These are phyloP conservation scores for Globisporangium okanoganense DNA, from an alignment of 352 stramenopile genomes.

Conservation along the genomic window DNA sequence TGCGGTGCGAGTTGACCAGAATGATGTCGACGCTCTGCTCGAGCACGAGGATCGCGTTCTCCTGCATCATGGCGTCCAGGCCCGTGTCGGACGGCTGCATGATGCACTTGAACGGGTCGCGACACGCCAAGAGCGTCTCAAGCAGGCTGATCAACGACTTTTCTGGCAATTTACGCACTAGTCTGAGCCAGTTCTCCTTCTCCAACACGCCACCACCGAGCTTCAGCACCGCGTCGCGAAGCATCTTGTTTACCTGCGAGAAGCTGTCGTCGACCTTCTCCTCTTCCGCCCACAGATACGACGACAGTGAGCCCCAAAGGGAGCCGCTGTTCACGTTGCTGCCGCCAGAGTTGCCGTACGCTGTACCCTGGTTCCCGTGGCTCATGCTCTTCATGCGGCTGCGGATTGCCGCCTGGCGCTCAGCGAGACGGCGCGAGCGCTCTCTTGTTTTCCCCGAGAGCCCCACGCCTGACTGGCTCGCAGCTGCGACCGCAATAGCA, in stretches of 20 bases:
- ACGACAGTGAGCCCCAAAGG: slow-evolving; percentile 80
- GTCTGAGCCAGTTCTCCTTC: slow-evolving; percentile 84
- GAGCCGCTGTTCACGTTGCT: slow-evolving; percentile 38
- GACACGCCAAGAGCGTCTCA: slow-evolving; percentile 70
- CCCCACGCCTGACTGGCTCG: slow-evolving; percentile 27
- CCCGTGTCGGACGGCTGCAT: slow-evolving; percentile 40
- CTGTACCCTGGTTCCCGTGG: slow-evolving; percentile 41
- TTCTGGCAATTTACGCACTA: slow-evolving; percentile 75
- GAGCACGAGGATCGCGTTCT: slow-evolving; percentile 85
- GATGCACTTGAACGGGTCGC: slow-evolving; percentile 78
- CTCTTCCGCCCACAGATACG: slow-evolving; percentile 81
- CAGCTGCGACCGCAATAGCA: slow-evolving; percentile 1
- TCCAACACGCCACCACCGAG: slow-evolving; percentile 74
- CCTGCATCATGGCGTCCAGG: slow-evolving; percentile 83
- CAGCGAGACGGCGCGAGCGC: slow-evolving; percentile 68
- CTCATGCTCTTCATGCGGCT: slow-evolving; percentile 81
- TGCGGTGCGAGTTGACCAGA: slow-evolving; percentile 79
- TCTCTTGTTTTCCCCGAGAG: slow-evolving; percentile 77
- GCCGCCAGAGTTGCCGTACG: slow-evolving; percentile 32
- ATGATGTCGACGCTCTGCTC: slow-evolving; percentile 84
- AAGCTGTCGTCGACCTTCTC: slow-evolving; percentile 79
- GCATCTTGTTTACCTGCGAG: slow-evolving; percentile 73
- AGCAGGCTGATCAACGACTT: slow-evolving; percentile 57
- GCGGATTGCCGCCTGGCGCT: slow-evolving; percentile 77
- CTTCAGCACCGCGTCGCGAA: slow-evolving; percentile 68